phyloP scores from a whole-genome alignment of 2,329 filamentous ascomycete species.

The Aspergillus tanneri region DNA sequence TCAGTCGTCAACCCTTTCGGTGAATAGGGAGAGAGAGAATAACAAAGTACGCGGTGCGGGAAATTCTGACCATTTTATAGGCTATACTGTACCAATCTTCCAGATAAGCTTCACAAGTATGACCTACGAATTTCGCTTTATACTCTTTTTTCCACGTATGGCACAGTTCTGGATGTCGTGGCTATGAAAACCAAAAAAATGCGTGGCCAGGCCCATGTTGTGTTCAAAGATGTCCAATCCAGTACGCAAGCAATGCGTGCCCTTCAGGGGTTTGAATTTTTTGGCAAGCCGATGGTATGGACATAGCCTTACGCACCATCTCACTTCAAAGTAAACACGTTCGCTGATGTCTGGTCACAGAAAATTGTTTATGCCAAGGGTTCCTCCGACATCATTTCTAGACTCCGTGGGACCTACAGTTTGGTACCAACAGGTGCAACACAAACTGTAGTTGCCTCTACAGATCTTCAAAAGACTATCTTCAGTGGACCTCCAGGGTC shows the following conservation, averaged over 20 bases:
- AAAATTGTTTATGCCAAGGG: constrained; percentile 88
- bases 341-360: constrained; percentile 47
- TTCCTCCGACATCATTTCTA: constrained; percentile 83
- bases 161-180: constrained; percentile 86
- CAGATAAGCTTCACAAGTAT: constrained; percentile 83
- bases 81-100: constrained; percentile 86
- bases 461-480: constrained; percentile 75
- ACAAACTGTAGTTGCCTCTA: constrained; percentile 61
- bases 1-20: constrained; percentile 45
- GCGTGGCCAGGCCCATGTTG: constrained; percentile 92
- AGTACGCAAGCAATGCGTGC: constrained; percentile 91
- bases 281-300: constrained; percentile 83
- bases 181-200: constrained; percentile 86
- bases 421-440: constrained; percentile 57
- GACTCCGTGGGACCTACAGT: constrained; percentile 87
- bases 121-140: constrained; percentile 87
- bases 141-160: constrained; percentile 90
- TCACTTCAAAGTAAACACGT: no score
- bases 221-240: constrained; percentile 85
- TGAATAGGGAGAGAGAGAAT: not conserved
- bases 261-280: constrained; percentile 80
- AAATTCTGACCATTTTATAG: constrained; percentile 48
- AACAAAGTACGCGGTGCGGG: not conserved
- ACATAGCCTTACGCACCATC: constrained; percentile 39
- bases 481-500: constrained; percentile 62